Evolutionary conservation across 1,139 yeast genomes (phyloP).

Genomic region (Meyerozyma carpophila): DNA sequence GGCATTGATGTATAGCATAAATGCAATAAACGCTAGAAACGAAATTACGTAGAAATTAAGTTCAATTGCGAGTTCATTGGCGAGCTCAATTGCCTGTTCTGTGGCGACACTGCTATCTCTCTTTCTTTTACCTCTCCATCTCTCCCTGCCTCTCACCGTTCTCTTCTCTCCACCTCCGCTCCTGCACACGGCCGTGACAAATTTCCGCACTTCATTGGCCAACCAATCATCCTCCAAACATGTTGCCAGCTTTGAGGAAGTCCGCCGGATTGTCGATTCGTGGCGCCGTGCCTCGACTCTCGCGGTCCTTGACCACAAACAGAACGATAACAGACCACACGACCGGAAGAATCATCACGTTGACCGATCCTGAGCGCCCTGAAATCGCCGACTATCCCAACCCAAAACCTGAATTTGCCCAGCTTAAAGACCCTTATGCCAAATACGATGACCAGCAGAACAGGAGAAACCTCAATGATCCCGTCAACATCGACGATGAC

Average conservation of each 20-base stretch:
- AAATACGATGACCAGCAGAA: slow-evolving; percentile 80
- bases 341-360: slow-evolving; percentile 35
- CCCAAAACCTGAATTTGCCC: slow-evolving; percentile 44
- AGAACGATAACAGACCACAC: slow-evolving; percentile 38
- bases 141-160: neutral
- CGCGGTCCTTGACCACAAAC: slow-evolving; percentile 30
- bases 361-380: slow-evolving; percentile 41
- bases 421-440: slow-evolving; percentile 61
- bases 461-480: slow-evolving; percentile 74
- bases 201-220: slow-evolving; percentile 5
- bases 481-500: slow-evolving; percentile 67
- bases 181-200: neutral
- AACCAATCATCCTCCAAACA: neutral
- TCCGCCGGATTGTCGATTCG: neutral
- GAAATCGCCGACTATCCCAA: slow-evolving; percentile 43
- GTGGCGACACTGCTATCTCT: neutral
- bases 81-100: neutral
- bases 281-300: neutral
- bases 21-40: no score
- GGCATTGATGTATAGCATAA: neutral
- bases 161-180: neutral
- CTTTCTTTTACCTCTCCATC: neutral
- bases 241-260: neutral
- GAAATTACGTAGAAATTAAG: no score
- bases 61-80: no score